Evolutionary conservation across 164 flowering plant species (phyloP).

Genomic region (Taxillus chinensis): DNA sequence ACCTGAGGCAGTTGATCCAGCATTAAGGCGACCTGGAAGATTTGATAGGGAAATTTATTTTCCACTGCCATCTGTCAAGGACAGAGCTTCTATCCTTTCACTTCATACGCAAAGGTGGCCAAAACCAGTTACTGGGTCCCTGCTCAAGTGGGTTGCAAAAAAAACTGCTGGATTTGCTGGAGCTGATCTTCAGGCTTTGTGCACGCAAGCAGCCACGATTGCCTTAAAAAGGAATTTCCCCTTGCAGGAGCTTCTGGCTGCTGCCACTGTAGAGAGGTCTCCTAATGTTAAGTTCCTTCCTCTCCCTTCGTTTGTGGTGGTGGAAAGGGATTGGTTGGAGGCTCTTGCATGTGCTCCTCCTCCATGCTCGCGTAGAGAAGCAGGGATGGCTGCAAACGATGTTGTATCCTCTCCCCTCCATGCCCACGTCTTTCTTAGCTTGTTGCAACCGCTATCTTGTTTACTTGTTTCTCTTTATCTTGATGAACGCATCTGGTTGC

Average conservation of each 20-base stretch:
- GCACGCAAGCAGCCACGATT: slow-evolving; percentile 88
- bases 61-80: slow-evolving; percentile 84
- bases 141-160: slow-evolving; percentile 67
- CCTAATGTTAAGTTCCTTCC: slow-evolving; percentile 25
- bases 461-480: slow-evolving; percentile 64
- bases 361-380: slow-evolving; percentile 94
- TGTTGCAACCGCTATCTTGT: slow-evolving; percentile 54
- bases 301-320: slow-evolving; percentile 75
- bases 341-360: slow-evolving; percentile 83
- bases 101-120: slow-evolving; percentile 92
- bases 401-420: slow-evolving; percentile 63
- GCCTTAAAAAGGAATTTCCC: slow-evolving; percentile 81
- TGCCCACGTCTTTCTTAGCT: slow-evolving; percentile 61
- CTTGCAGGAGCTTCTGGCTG: slow-evolving; percentile 54
- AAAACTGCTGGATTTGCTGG: slow-evolving; percentile 94
- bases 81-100: slow-evolving; percentile 82
- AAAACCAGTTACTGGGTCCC: slow-evolving; percentile 60
- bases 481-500: slow-evolving; percentile 68
- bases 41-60: slow-evolving; percentile 97
- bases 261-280: slow-evolving; percentile 32
- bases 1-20: slow-evolving; percentile 95
- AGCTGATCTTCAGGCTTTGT: slow-evolving; percentile 96
- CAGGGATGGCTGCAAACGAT: slow-evolving; percentile 78
- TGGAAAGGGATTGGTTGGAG: slow-evolving; percentile 90
- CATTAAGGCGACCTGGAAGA: slow-evolving; percentile 94